Conservation (phyloP, 1,139 yeast species). For the Taiozyma onychis region DNA sequence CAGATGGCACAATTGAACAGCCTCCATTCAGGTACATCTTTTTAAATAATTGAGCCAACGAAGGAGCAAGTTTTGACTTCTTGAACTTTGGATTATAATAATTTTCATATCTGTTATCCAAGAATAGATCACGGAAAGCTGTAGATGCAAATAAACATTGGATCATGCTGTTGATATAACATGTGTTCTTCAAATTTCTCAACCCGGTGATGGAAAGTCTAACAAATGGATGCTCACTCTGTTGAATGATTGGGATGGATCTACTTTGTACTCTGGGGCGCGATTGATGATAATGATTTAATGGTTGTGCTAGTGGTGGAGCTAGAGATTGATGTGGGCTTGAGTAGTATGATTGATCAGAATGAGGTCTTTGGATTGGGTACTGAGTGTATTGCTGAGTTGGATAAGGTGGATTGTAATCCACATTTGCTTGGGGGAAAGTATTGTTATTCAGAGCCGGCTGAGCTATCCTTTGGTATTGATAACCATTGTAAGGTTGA, state of each 20-base stretch:
- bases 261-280: conserved; percentile 14
- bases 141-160: conserved; percentile 58
- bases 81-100: conserved; percentile 32
- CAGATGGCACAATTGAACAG: conserved; percentile 57
- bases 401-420: conserved; percentile 5
- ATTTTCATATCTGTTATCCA: conserved; percentile 36
- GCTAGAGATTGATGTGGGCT: conserved; percentile 1
- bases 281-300: conserved; percentile 15
- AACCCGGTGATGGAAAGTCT: conserved; percentile 55
- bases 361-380: conserved; percentile 4
- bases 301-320: conserved; percentile 8
- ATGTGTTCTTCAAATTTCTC: conserved; percentile 63
- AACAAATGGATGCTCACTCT: conserved; percentile 35
- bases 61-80: conserved; percentile 32
- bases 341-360: conserved; percentile 6
- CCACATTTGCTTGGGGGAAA: conserved; percentile 6
- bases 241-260: conserved; percentile 32
- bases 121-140: conserved; percentile 38
- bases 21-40: conserved; percentile 48
- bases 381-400: conserved; percentile 6
- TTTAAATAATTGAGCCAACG: conserved; percentile 45
- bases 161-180: conserved; percentile 65
- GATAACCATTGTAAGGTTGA: neutral
- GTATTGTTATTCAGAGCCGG: conserved; percentile 4
- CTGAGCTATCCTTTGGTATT: conserved; percentile 1